A percentile compares a stretch with the other conserved stretches of the same genome.
Conservation (phyloP, 148 eudicot species). For the Camellia sinensis region DNA sequence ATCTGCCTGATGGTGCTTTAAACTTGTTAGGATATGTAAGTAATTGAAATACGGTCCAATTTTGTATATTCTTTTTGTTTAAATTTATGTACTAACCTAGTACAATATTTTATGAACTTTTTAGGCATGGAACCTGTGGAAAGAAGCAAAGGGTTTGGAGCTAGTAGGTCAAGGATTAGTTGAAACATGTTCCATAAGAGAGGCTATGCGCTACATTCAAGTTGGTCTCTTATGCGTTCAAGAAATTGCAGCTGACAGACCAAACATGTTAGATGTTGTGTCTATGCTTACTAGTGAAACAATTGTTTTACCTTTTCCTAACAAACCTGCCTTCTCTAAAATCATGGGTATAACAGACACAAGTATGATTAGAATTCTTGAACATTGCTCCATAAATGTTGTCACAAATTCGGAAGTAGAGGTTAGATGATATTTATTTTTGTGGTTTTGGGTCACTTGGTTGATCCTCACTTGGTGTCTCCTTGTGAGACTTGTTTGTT, state of each 20-base stretch:
- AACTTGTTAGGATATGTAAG: conserved; percentile 6
- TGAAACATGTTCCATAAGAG: background rate
- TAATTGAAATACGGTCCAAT: background rate
- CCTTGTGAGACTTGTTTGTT: too few species aligned
- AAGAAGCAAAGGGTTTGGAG: conserved; percentile 8
- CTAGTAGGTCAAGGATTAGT: background rate
- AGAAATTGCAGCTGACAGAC: background rate
- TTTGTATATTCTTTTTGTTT: too few species aligned
- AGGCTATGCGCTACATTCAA: conserved; percentile 6
- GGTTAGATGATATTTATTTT: background rate
- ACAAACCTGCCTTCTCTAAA: conserved; percentile 11
- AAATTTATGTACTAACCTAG: too few species aligned
- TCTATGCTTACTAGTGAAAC: conserved; percentile 6
- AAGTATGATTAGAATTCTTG: background rate
- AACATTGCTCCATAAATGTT: background rate
- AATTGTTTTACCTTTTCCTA: background rate
- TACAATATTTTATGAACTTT: background rate
- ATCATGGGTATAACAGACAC: background rate
- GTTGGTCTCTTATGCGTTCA: conserved; percentile 15
- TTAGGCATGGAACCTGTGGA: conserved; percentile 16
- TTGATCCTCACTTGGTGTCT: too few species aligned
- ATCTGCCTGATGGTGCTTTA: background rate
- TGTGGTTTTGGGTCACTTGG: too few species aligned
- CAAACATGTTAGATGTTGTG: background rate
- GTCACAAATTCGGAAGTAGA: background rate